Conservation (phyloP, 352 stramenopile genomes). For the Phytophthora ohioensis region DNA sequence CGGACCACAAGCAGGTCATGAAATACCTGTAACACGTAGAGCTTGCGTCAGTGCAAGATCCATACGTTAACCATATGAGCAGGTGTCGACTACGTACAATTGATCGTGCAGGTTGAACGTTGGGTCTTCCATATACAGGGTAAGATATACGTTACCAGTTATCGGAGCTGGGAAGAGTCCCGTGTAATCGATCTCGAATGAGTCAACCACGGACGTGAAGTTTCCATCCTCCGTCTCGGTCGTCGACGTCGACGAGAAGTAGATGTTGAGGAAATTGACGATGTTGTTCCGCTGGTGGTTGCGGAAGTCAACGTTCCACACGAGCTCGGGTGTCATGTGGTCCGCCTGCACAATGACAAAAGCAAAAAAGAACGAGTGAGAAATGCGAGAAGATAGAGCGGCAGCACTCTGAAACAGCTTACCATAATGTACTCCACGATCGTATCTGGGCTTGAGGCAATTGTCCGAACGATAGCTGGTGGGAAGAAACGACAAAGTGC, state of each 20-base stretch:
- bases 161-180: conserved; percentile 73
- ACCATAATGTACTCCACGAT: conserved; percentile 76
- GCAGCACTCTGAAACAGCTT: conserved; percentile 3
- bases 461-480: conserved; percentile 60
- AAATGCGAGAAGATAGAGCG: conserved; percentile 1
- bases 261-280: conserved; percentile 78
- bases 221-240: conserved; percentile 51
- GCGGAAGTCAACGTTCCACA: conserved; percentile 93
- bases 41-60: conserved; percentile 3
- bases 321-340: conserved; percentile 93
- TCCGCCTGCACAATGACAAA: conserved; percentile 74
- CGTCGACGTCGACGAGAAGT: conserved; percentile 66
- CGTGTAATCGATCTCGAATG: conserved; percentile 80
- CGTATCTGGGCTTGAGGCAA: conserved; percentile 57
- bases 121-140: conserved; percentile 93
- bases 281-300: conserved; percentile 83
- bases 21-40: conserved; percentile 61
- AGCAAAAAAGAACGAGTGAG: conserved; percentile 3
- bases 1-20: conserved; percentile 77
- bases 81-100: conserved; percentile 54
- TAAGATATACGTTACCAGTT: conserved; percentile 92
- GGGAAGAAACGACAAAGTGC: conserved; percentile 80
- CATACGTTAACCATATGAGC: background rate
- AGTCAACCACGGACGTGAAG: conserved; percentile 55
- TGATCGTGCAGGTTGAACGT: conserved; percentile 94